Percentiles rank a stretch among this genome's conserved stretches.
Evolutionary conservation across 208 protist genomes (phyloP).

Genomic region (Kentomonas sorsogonicus): DNA sequence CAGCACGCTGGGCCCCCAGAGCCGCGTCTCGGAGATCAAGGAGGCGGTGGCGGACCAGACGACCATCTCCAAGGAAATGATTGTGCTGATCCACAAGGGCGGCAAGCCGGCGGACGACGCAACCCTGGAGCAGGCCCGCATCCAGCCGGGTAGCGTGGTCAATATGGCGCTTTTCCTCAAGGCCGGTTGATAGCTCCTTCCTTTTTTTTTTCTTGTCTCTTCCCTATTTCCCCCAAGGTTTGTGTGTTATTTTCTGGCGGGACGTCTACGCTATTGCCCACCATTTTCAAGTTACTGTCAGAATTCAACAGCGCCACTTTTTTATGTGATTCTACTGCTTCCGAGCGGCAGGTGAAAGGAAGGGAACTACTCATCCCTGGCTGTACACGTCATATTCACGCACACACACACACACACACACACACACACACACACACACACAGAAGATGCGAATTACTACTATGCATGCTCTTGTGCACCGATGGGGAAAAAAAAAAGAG

Average conservation of each 20-base stretch:
- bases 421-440: too few species aligned
- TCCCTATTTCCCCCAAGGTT: not conserved
- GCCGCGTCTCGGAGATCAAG: slow-evolving; percentile 77
- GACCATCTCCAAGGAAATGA: slow-evolving; percentile 75
- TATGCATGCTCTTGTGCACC: too few species aligned
- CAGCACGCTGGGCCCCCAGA: slow-evolving; percentile 59
- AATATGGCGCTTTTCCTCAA: slow-evolving; percentile 77
- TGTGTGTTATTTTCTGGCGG: not conserved
- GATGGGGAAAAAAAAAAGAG: too few species aligned
- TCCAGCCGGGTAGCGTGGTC: slow-evolving; percentile 59
- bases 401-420: too few species aligned
- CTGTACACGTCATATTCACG: too few species aligned
- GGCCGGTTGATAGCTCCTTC: slow-evolving; percentile 36
- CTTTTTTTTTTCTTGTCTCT: too few species aligned
- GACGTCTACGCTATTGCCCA: not conserved
- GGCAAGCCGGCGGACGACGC: slow-evolving; percentile 58
- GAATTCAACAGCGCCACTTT: too few species aligned
- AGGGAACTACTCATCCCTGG: too few species aligned
- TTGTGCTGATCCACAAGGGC: slow-evolving; percentile 75
- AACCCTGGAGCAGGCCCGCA: slow-evolving; percentile 51
- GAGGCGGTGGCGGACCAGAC: slow-evolving; percentile 73
- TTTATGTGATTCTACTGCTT: too few species aligned
- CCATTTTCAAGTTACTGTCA: too few species aligned
- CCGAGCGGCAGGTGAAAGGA: too few species aligned
- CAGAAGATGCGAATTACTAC: too few species aligned